Conservation (phyloP, 2,329 filamentous ascomycete genomes). For the Metarhizium sp. region DNA sequence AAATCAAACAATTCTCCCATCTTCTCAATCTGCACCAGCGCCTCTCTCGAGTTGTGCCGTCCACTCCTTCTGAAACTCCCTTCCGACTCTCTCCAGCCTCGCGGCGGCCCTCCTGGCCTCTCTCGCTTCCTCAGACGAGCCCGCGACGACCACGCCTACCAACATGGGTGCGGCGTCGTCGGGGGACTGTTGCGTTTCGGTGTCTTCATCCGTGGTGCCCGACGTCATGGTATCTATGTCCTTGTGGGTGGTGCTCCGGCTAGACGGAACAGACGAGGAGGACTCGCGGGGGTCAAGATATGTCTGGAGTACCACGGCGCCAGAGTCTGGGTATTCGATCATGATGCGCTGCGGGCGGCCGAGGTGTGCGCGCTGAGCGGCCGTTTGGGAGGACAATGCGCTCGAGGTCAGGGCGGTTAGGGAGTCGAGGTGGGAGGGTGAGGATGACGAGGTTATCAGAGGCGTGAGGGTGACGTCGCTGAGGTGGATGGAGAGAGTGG, state of each 20-base stretch:
- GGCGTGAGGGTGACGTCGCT: conserved; percentile 47
- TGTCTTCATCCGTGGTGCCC: conserved; percentile 2
- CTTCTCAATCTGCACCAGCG: conserved; percentile 15
- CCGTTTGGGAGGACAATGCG: conserved; percentile 43
- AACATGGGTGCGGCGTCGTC: conserved; percentile 40
- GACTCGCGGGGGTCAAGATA: conserved; percentile 32
- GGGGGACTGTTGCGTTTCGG: conserved; percentile 10
- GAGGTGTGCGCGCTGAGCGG: conserved; percentile 42
- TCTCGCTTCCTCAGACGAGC: conserved; percentile 32
- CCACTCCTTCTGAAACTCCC: conserved; percentile 47
- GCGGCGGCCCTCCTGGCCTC: conserved; percentile 45
- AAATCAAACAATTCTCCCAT: not conserved
- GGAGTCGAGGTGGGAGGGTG: conserved; percentile 34
- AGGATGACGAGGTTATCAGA: conserved; percentile 43
- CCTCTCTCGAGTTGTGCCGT: conserved; percentile 18
- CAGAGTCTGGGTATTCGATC: conserved; percentile 41
- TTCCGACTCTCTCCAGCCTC: conserved; percentile 43
- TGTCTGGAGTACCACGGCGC: conserved; percentile 33
- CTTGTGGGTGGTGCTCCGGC: conserved; percentile 6
- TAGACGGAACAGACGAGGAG: conserved; percentile 3
- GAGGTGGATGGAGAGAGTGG: conserved; percentile 44
- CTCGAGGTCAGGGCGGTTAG: conserved; percentile 43
- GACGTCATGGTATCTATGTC: conserved; percentile 6
- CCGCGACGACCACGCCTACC: conserved; percentile 44
- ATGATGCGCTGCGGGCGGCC: conserved; percentile 47